Evolutionary conservation across 306 rosid genomes (phyloP).

Genomic region (Lagenaria siceraria): DNA sequence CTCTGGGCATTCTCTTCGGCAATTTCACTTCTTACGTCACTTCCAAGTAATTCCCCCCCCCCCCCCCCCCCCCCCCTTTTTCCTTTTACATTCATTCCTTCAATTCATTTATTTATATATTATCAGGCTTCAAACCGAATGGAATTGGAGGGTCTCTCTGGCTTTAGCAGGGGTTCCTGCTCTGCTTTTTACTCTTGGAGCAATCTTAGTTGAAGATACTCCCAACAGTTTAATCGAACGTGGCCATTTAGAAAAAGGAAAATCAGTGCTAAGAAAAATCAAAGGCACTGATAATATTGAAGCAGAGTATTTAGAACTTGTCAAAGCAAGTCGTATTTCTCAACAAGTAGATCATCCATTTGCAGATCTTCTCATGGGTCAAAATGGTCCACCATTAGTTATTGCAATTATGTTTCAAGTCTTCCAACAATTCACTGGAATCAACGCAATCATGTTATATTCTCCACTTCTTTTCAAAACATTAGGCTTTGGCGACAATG

Average conservation of each 20-base stretch:
- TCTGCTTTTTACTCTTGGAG: not conserved
- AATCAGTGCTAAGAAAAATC: not conserved
- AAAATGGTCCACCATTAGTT: not conserved
- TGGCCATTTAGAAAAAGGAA: not conserved
- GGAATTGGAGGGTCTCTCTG: not conserved
- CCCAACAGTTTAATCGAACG: not conserved
- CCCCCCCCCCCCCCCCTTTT: too few species aligned
- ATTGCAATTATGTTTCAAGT: not conserved
- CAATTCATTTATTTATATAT: too few species aligned
- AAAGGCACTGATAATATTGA: not conserved
- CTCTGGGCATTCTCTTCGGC: conserved; percentile 78
- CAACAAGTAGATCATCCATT: not conserved
- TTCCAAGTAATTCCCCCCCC: conserved; percentile 10
- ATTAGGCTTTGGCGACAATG: not conserved
- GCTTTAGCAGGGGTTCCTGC: not conserved
- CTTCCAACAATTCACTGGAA: not conserved
- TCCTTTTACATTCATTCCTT: too few species aligned
- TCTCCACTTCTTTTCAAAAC: not conserved
- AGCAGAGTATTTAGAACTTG: not conserved
- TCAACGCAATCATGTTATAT: not conserved
- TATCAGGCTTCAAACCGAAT: not conserved
- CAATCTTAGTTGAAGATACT: not conserved
- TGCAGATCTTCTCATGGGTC: not conserved
- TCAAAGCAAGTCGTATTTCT: not conserved
- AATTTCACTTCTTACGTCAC: conserved; percentile 49